Percentiles rank a stretch among this genome's conserved stretches.
Conservation (phyloP, 345 rosid species). For the Clarkia xantiana region DNA sequence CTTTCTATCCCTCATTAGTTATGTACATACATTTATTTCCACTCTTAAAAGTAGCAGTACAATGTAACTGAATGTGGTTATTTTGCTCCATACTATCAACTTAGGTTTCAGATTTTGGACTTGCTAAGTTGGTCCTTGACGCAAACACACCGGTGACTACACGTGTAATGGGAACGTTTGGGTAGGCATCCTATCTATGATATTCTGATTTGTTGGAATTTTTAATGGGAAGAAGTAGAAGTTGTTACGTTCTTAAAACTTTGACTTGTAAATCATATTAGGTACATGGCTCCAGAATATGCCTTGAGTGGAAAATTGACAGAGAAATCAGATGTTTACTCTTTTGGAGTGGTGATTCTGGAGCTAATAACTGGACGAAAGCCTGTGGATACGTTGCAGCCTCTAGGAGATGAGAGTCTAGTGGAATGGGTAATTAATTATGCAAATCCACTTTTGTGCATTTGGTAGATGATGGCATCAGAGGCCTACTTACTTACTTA, state of each 20-base stretch:
- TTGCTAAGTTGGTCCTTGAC: conserved; percentile 85
- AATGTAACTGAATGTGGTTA: background rate
- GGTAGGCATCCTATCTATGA: conserved; percentile 27
- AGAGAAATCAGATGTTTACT: conserved; percentile 90
- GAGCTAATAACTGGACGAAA: conserved; percentile 93
- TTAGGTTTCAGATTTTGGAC: conserved; percentile 98
- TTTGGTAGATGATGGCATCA: no score
- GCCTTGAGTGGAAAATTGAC: conserved; percentile 94
- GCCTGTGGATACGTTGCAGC: conserved; percentile 85
- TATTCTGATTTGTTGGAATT: background rate
- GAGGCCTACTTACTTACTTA: no score
- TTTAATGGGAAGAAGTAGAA: background rate
- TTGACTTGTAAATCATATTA: conserved; percentile 16
- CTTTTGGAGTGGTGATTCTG: conserved; percentile 84
- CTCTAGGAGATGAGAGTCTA: conserved; percentile 87
- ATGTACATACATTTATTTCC: background rate
- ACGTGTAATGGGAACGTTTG: conserved; percentile 96
- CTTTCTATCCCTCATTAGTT: conserved; percentile 5
- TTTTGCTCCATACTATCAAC: conserved; percentile 5
- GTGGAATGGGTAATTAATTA: conserved; percentile 72
- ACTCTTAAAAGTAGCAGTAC: background rate
- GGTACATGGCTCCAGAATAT: conserved; percentile 98
- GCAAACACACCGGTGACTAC: conserved; percentile 79
- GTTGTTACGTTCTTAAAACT: background rate
- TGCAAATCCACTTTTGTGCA: background rate